Evolutionary conservation across 805 yeast species (phyloP).

Genomic region (Starmerella powellii): DNA sequence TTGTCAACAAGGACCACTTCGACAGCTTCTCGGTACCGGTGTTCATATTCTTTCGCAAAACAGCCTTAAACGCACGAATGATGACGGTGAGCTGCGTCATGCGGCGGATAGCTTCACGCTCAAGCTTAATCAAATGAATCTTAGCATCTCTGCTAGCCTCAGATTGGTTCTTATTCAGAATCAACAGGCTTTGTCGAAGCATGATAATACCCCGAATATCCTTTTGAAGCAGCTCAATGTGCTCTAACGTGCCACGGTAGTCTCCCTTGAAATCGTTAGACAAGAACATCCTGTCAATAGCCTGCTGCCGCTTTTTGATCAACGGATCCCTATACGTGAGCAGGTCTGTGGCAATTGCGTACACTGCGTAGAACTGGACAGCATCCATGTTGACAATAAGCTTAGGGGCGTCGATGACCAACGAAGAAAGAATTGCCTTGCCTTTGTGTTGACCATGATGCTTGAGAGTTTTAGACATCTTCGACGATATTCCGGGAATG

Average conservation of each 20-base stretch:
- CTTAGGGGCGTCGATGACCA: constrained; percentile 51
- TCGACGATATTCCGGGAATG: neutral
- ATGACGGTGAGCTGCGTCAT: constrained; percentile 27
- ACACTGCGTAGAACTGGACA: constrained; percentile 55
- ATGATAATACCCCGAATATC: constrained; percentile 34
- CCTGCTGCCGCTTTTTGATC: constrained; percentile 43
- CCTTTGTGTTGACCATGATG: constrained; percentile 9
- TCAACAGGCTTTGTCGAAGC: constrained; percentile 36
- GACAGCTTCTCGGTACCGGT: constrained; percentile 27
- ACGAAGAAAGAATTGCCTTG: constrained; percentile 8
- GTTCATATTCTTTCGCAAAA: constrained; percentile 25
- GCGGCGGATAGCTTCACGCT: constrained; percentile 25
- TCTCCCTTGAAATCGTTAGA: constrained; percentile 56
- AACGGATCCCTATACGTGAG: constrained; percentile 66
- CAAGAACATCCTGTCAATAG: constrained; percentile 52
- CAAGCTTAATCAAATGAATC: constrained; percentile 23
- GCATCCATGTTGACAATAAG: constrained; percentile 61
- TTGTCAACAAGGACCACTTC: constrained; percentile 49
- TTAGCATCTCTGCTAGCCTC: constrained; percentile 5
- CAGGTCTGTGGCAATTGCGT: constrained; percentile 49
- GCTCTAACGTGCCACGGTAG: constrained; percentile 36
- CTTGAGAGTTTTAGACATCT: constrained; percentile 1
- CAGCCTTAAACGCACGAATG: constrained; percentile 29
- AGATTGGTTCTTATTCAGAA: constrained; percentile 9
- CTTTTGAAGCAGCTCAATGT: constrained; percentile 40